Base-by-base conservation (phyloP, 192 early-diverging fungal species). In the Polychytrium aggregatum region DNA sequence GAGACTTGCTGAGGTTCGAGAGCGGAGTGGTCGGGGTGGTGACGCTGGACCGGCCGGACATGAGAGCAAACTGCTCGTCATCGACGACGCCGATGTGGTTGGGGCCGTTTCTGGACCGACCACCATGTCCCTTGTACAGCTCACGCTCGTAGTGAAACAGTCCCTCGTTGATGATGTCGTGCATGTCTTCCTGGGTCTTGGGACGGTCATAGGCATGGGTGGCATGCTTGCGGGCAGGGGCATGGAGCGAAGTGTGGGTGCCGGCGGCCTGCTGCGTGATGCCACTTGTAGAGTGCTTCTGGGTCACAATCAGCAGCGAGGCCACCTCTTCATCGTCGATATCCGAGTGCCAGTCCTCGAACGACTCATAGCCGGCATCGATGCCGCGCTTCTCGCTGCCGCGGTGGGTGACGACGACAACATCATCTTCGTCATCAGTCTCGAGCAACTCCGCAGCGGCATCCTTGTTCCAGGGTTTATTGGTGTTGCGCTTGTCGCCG, bases 151-250 rank as follows among this genome's bases (percentile, higher is more conserved):
- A 97, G 50, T 86, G 72, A 56, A 85, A 86, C n/a, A 97, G 71
- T 1, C 90, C 92, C 60, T 97, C 92, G 64, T 84, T 97, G 62
- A 97, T 97, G 60, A 91, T 88, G 43, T 92, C 87, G 25, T 79
- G 71, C 53, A 92, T 75, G 33, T 92, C 89, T 36, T 83, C 84
- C 29, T 87, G 78, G 62, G 76, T 76, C 1, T 78, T 67, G 56
- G 79, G 74, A 60, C 88, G 83, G 50, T 88, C 87, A 56, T 76
- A 89, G 33, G 83, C 78, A 16, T 76, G 67, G 11, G 70, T 76
- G 20, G 57, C 50, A 34, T 76, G 73, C 52, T 76, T 76, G 36
- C 73, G 55, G 16, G 70, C 70, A 10, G 66, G 63, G 31, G 6
- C 31, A 11, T 33, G 31, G 31, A 8, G 31, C 31, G 4, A 11